Evolutionary conservation across 1,284 basidiomycete genomes (phyloP), one percentile per base, ranked within the genome.

Genomic region (Austropuccinia psidii): DNA sequence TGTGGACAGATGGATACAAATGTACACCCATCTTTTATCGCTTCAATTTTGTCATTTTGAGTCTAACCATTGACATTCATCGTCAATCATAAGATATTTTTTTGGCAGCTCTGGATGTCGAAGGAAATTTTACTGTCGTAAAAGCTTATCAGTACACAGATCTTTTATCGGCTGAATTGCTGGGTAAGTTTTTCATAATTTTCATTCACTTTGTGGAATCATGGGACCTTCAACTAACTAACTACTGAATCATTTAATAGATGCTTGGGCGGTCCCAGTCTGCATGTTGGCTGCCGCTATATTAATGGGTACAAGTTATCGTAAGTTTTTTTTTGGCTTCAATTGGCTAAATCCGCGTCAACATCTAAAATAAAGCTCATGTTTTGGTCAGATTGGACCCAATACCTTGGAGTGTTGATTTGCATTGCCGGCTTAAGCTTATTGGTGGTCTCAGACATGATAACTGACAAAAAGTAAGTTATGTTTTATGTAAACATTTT

Each of bases 111-210:
- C n/a, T 64, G 21, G 55, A 69, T 45, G 90, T 92, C 47, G 90
- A 91, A 79, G 90, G 87, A 39, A 92, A 93, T 79, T 93, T 89
- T 79, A 80, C 90, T 65, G 90, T 89, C 50, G 86, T 93, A 73
- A 90, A 89, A 85, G 90, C 91, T 11, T 93, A 90, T 80, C 85
- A 89, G 81, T 92, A 90, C 82, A 93, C 91, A 47, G 89, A 90
- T 75, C 82, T 93, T 0, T 82, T 93, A 45, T 91, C 90, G 0
- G 90, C 89, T 81, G 90, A 91, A 89, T 84, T 93, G 17, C 86
- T 93, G 66, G 89, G 91, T 78, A 88, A 90, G 85, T 89, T 79
- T 76, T 86, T 83, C n/a, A 43, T 47, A 2, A 21, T 17, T 1
- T 15, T 73, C 33, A 31, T 17, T n/a, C n/a, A 37, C 52, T 6